Conservation (phyloP, 306 rosid genomes). For the Trichosanthes cucumerina region DNA sequence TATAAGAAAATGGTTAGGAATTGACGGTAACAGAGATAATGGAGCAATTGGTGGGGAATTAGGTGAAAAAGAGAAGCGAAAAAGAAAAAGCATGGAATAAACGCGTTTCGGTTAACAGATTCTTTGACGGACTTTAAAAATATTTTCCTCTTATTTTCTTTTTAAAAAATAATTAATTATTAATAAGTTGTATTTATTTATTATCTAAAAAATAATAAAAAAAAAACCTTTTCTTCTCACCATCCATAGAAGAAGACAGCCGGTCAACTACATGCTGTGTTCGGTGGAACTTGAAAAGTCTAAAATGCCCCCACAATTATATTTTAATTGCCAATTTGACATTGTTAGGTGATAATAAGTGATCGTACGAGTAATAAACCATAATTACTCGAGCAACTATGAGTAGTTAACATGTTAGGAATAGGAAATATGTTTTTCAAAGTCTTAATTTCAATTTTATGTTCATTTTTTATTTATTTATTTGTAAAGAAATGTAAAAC, state of each 20-base stretch:
- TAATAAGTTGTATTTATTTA: not conserved
- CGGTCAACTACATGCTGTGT: constrained; percentile 11
- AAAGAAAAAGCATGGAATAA: constrained; percentile 12
- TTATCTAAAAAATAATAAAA: not conserved
- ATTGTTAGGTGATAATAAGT: not conserved
- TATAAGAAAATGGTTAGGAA: not conserved
- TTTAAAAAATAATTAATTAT: not conserved
- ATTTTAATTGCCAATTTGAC: constrained; percentile 15
- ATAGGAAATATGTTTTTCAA: no score
- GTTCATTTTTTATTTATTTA: no score
- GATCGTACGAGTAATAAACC: no score
- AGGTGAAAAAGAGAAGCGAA: not conserved
- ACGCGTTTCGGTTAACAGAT: constrained; percentile 29
- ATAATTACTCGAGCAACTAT: no score
- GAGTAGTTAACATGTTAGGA: no score
- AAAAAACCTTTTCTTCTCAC: not conserved
- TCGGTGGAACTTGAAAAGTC: not conserved
- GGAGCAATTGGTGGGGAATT: not conserved
- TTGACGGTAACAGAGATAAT: not conserved
- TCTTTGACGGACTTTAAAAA: constrained; percentile 19
- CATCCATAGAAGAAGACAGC: not conserved
- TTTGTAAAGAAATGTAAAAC: no score
- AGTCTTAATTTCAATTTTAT: no score
- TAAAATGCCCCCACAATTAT: not conserved
- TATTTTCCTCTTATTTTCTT: not conserved